These are phyloP conservation scores for Penicillium mononematosum DNA, from an alignment of 495 filamentous ascomycete species.

Conservation along the genomic window DNA sequence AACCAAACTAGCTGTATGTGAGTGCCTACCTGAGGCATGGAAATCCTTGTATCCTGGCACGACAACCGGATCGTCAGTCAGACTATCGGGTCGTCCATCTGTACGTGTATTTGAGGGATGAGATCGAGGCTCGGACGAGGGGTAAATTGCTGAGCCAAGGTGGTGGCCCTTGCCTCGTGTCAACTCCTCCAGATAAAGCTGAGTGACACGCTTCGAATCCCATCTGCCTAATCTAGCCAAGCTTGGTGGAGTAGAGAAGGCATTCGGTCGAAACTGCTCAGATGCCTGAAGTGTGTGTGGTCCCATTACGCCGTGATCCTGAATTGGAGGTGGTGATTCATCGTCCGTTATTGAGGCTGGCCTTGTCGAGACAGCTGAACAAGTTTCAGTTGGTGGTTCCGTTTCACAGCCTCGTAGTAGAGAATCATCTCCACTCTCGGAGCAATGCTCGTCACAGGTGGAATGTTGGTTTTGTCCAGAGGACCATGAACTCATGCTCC, in stretches of 20 bases:
- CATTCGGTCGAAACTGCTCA: constrained; percentile 6
- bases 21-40: constrained; percentile 19
- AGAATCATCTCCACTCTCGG: constrained; percentile 34
- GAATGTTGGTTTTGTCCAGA: constrained; percentile 45
- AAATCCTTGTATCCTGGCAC: constrained; percentile 30
- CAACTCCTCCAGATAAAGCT: constrained; percentile 54
- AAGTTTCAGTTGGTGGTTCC: constrained; percentile 33
- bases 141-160: constrained; percentile 19
- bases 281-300: constrained; percentile 19
- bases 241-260: constrained; percentile 39
- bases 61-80: constrained; percentile 41
- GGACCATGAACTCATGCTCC: constrained; percentile 56
- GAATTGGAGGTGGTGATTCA: constrained; percentile 18
- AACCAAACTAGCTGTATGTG: constrained; percentile 45
- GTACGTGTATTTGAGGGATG: constrained; percentile 9
- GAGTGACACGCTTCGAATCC: constrained; percentile 53
- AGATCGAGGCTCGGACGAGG: constrained; percentile 22
- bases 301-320: constrained; percentile 22
- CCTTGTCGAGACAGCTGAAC: constrained; percentile 35
- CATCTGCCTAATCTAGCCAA: constrained; percentile 52
- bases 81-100: constrained; percentile 26
- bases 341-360: constrained; percentile 29
- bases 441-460: constrained; percentile 38
- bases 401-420: constrained; percentile 23
- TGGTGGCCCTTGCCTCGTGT: constrained; percentile 36